These are phyloP conservation scores for Hypoxylon sp. DNA, from an alignment of 2,329 filamentous ascomycete species.

Conservation along the genomic window DNA sequence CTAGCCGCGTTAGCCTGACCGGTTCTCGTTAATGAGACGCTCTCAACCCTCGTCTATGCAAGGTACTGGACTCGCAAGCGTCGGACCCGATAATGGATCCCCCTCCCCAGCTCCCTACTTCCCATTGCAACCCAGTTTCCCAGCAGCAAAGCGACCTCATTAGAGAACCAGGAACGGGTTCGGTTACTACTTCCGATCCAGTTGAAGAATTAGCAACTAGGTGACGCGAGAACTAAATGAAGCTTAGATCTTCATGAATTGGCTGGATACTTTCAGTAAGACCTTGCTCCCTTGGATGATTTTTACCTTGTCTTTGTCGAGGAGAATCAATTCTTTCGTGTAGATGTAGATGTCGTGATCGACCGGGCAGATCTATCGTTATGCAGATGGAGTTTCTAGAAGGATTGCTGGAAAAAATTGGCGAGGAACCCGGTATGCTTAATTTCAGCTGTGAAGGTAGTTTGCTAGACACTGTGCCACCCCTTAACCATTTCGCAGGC, in stretches of 20 bases:
- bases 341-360: constrained; percentile 32
- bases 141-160: constrained; percentile 8
- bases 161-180: constrained; percentile 9
- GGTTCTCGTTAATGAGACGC: constrained; percentile 26
- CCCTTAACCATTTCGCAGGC: constrained; percentile 4
- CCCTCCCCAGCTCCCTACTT: constrained; percentile 24
- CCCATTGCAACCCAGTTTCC: constrained; percentile 25
- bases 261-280: neutral
- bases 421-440: constrained; percentile 20
- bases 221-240: constrained; percentile 4
- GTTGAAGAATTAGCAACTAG: constrained; percentile 4
- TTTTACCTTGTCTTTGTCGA: constrained; percentile 11
- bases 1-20: constrained; percentile 32
- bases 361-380: constrained; percentile 36
- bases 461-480: constrained; percentile 17
- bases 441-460: constrained; percentile 15
- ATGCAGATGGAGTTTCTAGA: constrained; percentile 39
- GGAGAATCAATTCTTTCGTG: constrained; percentile 8
- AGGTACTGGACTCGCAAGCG: constrained; percentile 30
- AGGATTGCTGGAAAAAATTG: constrained; percentile 17
- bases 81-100: constrained; percentile 34
- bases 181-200: constrained; percentile 24
- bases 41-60: constrained; percentile 37
- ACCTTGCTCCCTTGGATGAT: neutral
- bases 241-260: constrained; percentile 8